phyloP scores from a whole-genome alignment of 164 flowering plant species.

The Santalum album region DNA sequence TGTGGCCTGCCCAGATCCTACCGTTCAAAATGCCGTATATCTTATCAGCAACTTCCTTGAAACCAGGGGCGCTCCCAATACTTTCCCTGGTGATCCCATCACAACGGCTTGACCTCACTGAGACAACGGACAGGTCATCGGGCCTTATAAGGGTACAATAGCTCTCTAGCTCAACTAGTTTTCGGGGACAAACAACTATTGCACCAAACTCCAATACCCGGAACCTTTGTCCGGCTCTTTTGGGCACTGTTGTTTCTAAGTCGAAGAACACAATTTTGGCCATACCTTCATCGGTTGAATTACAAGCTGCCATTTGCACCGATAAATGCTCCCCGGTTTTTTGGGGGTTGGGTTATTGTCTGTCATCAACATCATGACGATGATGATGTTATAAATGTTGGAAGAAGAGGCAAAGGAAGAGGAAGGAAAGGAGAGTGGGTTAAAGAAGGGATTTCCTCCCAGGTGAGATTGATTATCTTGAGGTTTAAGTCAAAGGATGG shows the following conservation, averaged over 20 bases:
- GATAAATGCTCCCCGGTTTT: background rate
- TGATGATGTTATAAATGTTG: conserved; percentile 17
- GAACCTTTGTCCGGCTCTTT: conserved; percentile 42
- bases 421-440: conserved; percentile 1
- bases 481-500: conserved; percentile 36
- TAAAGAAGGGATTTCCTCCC: conserved; percentile 21
- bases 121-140: conserved; percentile 47
- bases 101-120: conserved; percentile 37
- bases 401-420: background rate
- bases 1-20: conserved; percentile 90
- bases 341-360: background rate
- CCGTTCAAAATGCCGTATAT: conserved; percentile 64
- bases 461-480: conserved; percentile 42
- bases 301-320: conserved; percentile 10
- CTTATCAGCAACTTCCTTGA: conserved; percentile 68
- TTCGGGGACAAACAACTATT: conserved; percentile 64
- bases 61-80: conserved; percentile 54
- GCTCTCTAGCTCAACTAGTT: conserved; percentile 69
- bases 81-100: conserved; percentile 60
- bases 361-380: background rate
- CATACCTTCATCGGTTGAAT: conserved; percentile 5
- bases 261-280: conserved; percentile 82
- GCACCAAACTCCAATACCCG: conserved; percentile 83
- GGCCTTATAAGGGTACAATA: conserved; percentile 78
- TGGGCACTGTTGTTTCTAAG: conserved; percentile 81